Conservation (phyloP, 164 flowering plant species). For the Annona squamosa region DNA sequence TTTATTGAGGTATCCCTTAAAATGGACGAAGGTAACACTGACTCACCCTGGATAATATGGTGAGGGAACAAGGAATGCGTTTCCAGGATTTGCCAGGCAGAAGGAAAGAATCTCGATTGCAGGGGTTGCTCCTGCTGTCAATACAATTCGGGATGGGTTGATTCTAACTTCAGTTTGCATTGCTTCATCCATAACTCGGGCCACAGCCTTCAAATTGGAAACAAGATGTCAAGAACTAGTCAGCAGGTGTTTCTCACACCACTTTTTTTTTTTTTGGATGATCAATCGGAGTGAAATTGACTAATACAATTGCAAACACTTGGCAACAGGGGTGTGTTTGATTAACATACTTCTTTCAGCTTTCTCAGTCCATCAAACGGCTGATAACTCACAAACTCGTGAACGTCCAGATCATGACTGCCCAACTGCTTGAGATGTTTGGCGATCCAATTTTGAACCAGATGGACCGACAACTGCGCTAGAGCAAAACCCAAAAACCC, state of each 20-base stretch:
- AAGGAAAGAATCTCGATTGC: slow-evolving; percentile 84
- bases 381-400: slow-evolving; percentile 64
- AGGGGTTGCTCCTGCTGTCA: slow-evolving; percentile 78
- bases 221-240: neutral
- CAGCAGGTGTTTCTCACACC: neutral
- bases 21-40: neutral
- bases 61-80: slow-evolving; percentile 93
- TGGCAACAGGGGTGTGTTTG: neutral
- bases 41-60: slow-evolving; percentile 81
- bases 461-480: slow-evolving; percentile 64
- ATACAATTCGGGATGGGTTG: slow-evolving; percentile 60
- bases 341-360: slow-evolving; percentile 57
- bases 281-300: neutral
- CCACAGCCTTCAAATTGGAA: slow-evolving; percentile 51
- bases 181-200: slow-evolving; percentile 73
- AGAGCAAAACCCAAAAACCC: slow-evolving; percentile 1
- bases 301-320: neutral
- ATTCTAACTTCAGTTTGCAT: slow-evolving; percentile 39
- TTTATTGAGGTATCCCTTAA: too few species aligned
- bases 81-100: slow-evolving; percentile 89
- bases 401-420: slow-evolving; percentile 34
- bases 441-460: slow-evolving; percentile 61
- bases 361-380: slow-evolving; percentile 71
- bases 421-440: slow-evolving; percentile 41
- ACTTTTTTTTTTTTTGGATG: neutral